phyloP scores from a whole-genome alignment of 106 monocot genomes.

The Phalaenopsis aphrodite region DNA sequence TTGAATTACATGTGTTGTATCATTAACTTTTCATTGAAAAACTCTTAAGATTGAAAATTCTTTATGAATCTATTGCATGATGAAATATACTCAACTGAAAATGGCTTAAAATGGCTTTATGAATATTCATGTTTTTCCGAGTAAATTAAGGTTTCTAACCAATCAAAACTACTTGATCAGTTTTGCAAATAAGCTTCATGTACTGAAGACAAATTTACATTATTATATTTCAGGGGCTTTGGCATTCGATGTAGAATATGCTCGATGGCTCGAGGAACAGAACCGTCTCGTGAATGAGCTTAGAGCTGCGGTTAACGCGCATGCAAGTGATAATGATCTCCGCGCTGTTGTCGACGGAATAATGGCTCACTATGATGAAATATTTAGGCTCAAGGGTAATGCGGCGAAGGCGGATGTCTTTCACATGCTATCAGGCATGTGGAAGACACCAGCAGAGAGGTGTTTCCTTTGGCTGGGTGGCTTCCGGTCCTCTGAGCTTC shows the following conservation, averaged over 20 bases:
- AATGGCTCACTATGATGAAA: constrained; percentile 56
- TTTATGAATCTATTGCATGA: too few species aligned
- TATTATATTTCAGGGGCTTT: constrained; percentile 42
- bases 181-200: neutral
- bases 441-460: constrained; percentile 83
- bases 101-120: neutral
- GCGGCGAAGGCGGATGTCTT: constrained; percentile 83
- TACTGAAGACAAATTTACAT: constrained; percentile 2
- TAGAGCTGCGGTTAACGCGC: constrained; percentile 49
- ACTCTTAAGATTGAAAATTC: too few species aligned
- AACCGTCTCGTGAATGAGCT: constrained; percentile 50
- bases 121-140: neutral
- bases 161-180: neutral
- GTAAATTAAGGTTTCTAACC: neutral
- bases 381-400: constrained; percentile 57
- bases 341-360: constrained; percentile 49
- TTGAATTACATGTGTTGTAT: too few species aligned
- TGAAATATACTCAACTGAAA: too few species aligned
- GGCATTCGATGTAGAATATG: constrained; percentile 79
- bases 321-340: constrained; percentile 59
- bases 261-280: constrained; percentile 82
- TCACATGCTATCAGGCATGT: constrained; percentile 82
- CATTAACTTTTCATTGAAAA: too few species aligned
- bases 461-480: constrained; percentile 88
- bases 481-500: constrained; percentile 76